Evolutionary conservation across 2,329 filamentous ascomycete genomes (phyloP), one percentile per base, ranked within the genome.

Genomic region (Pyricularia sp.): DNA sequence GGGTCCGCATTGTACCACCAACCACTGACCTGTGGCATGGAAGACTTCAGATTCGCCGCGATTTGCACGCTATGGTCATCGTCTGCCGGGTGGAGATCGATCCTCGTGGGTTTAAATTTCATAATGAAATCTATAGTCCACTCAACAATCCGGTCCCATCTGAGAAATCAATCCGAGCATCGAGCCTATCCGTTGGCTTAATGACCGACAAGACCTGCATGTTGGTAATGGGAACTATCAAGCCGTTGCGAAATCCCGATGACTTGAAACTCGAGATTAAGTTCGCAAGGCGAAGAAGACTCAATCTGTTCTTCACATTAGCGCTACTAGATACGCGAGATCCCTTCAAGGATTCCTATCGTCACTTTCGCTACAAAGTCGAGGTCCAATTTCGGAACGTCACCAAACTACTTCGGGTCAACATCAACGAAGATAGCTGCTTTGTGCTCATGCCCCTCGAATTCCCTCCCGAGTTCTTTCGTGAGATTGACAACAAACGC

Each of bases 161-260:
- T 26, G 74, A 74, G 25, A 77, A 85, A 76, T 80, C 74, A 20
- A 71, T 88, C 1, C 73, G 76, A 1, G 80, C 84, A 2, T 73
- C 75, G 1, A 79, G 78, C 0, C 73, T 93, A 1, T 83, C 87
- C 23, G 90, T 93, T 72, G 91, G 92, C 0, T 80, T 87, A 59
- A 82, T 88, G 78, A 73, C 83, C 1, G 78, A 82, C 0, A 82
- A 85, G 4, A 79, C 78, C 2, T 80, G 81, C 0, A 87, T 93
- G 82, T 85, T 89, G 75, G 77, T 82, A 10, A 86, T 92, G 82
- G 84, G 84, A 68, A 83, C 80, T 3, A 72, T 81, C 7, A 65
- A 72, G 2, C 70, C 69, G 7, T 11, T 55, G 25, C 23, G 17
- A 14, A 64, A 55, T 9, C 64, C 69, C 25, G 67, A 71, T 20